Conservation (phyloP, 164 flowering plant species). For the Magnolia changhungtana region DNA sequence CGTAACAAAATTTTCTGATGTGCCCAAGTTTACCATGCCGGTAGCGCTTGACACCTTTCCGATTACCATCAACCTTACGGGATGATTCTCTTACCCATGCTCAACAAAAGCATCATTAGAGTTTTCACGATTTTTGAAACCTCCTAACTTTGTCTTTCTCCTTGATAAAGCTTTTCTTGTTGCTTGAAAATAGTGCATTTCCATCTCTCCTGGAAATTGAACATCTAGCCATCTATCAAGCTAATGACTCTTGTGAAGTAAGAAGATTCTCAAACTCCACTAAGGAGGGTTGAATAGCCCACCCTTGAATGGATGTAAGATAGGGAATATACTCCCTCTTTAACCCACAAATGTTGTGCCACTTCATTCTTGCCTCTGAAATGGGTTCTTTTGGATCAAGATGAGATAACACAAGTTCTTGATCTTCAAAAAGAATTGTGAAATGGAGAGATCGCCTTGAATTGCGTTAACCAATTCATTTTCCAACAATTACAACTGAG, state of each 20-base stretch:
- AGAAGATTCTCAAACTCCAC: constrained; percentile 14
- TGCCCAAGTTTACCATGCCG: background rate
- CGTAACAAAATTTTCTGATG: background rate
- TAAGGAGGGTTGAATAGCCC: constrained; percentile 2
- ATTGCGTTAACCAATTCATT: constrained; percentile 11
- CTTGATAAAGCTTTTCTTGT: background rate
- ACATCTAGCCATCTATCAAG: background rate
- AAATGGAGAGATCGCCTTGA: constrained; percentile 8
- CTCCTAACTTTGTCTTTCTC: background rate
- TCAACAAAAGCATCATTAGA: background rate
- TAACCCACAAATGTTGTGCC: constrained; percentile 1
- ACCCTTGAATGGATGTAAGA: background rate
- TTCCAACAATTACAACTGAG: constrained; percentile 8
- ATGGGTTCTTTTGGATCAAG: constrained; percentile 4
- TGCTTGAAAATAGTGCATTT: background rate
- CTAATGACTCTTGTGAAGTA: constrained; percentile 6
- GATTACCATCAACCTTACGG: background rate
- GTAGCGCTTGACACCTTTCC: constrained; percentile 2
- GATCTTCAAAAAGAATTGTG: constrained; percentile 10
- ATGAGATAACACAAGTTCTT: constrained; percentile 2
- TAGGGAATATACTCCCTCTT: background rate
- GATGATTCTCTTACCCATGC: background rate
- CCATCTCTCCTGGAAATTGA: constrained; percentile 2
- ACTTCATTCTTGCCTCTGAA: constrained; percentile 4
- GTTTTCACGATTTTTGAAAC: background rate